These are phyloP conservation scores for Vitis hybrid DNA, from an alignment of 177 flowering plant genomes.

Conservation along the genomic window DNA sequence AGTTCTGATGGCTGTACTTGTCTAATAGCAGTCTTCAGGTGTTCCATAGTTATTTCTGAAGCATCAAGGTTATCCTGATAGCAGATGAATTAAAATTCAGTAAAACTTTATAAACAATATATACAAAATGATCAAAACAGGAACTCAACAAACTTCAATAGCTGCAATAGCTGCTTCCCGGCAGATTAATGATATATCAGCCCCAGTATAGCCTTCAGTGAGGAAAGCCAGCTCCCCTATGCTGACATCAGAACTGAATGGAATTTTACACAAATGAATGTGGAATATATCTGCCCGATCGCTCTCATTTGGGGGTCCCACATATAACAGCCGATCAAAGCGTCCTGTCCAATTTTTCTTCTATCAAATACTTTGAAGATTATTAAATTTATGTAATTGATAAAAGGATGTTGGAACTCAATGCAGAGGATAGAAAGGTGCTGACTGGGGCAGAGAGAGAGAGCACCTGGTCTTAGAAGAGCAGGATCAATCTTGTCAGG, in stretches of 20 bases:
- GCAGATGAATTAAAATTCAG: constrained; percentile 1
- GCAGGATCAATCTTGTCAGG: constrained; percentile 97
- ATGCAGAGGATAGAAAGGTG: background rate
- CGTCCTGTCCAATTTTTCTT: constrained; percentile 56
- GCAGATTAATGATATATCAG: constrained; percentile 84
- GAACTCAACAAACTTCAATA: constrained; percentile 54
- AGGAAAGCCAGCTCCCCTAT: constrained; percentile 60
- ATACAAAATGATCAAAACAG: background rate
- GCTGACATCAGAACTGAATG: constrained; percentile 65
- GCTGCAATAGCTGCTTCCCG: constrained; percentile 77
- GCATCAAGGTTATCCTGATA: constrained; percentile 68
- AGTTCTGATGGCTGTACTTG: constrained; percentile 61
- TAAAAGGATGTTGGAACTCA: background rate
- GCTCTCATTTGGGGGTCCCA: constrained; percentile 75
- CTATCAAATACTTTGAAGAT: constrained; percentile 7
- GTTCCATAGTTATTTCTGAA: constrained; percentile 62
- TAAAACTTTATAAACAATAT: background rate
- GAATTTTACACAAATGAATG: constrained; percentile 70
- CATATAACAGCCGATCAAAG: constrained; percentile 87
- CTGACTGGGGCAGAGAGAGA: background rate
- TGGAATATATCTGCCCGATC: constrained; percentile 80
- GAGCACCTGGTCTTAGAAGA: constrained; percentile 83
- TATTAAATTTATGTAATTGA: background rate
- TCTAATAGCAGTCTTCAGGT: constrained; percentile 53
- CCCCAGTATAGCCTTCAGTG: constrained; percentile 84